Evolutionary conservation across 306 rosid genomes (phyloP), one percentile per base, ranked within the genome.

Genomic region (Dalbergia cultrata): DNA sequence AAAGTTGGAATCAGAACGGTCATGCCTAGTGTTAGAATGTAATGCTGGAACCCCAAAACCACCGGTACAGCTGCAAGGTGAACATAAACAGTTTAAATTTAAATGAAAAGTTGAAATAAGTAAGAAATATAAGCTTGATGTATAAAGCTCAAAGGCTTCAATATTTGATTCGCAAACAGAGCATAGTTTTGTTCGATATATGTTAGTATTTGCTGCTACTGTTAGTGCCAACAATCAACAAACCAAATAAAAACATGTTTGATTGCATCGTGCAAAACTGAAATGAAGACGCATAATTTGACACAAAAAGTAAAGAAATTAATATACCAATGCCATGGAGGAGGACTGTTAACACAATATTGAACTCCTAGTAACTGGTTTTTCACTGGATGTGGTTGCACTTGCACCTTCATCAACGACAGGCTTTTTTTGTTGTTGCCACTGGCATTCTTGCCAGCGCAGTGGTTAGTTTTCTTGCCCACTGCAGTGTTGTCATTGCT

Each of bases 1-100:
- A 89, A 73, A 43, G 89, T 88, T 33, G 99, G 94, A 82, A 93
- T 89, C 57, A 90, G 78, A 82, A 90, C 86, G 5, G 89, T 89
- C 64, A 87, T 84, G 61, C 99, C 99, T 80, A 95, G 90, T 77
- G 86, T 85, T 77, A 95, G 54, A 58, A 93, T 59, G 49, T 93
- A 95, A 77, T 95, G 99, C 77, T 95, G 99, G 84, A 95, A 93
- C n/a, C 97, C 99, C 83, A 93, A 84, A 10, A 74, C 14, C 33
- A 90, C 34, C 22, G 99, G 95, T 82, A 91, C 87, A 37, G 83
- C 98, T 93, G 89, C 89, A 71, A 63, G 14, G 61, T 39, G 16
- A 76, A 58, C 31, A 70, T 3, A 62, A 26, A 2, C 31, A 26
- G 31, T 26, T 26, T 26, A 26, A 26, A 37, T 34, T 33, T 2